phyloP scores from a whole-genome alignment of 1,284 basidiomycete species.

The Chalciporus sp. region DNA sequence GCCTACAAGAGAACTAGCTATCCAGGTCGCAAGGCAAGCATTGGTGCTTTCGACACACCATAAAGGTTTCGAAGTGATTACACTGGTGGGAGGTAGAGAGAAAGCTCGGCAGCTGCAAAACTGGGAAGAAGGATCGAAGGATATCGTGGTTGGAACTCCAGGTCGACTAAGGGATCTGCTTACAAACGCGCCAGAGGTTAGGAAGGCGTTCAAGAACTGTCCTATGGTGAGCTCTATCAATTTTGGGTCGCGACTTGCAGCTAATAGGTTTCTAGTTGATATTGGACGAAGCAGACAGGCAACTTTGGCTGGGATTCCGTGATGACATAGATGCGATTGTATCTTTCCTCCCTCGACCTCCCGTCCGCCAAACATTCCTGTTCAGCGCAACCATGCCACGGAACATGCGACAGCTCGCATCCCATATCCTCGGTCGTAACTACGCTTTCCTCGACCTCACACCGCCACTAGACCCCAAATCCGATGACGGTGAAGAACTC shows the following conservation, averaged over 20 bases:
- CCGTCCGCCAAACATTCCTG: slow-evolving; percentile 86
- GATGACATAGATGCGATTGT: slow-evolving; percentile 85
- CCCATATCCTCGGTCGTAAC: slow-evolving; percentile 50
- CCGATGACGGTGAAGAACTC: slow-evolving; percentile 17
- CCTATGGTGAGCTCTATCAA: slow-evolving; percentile 51
- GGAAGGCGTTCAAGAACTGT: slow-evolving; percentile 54
- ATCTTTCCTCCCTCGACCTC: slow-evolving; percentile 63
- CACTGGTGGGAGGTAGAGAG: slow-evolving; percentile 83
- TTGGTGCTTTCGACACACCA: slow-evolving; percentile 69
- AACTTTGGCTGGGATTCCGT: slow-evolving; percentile 96
- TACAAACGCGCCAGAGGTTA: slow-evolving; percentile 60
- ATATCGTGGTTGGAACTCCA: slow-evolving; percentile 93
- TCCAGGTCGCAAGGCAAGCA: slow-evolving; percentile 91
- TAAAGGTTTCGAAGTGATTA: slow-evolving; percentile 66
- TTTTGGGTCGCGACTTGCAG: neutral
- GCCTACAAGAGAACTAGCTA: slow-evolving; percentile 93
- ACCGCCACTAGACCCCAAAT: slow-evolving; percentile 28
- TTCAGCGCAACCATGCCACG: slow-evolving; percentile 89
- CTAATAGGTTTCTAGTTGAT: slow-evolving; percentile 61
- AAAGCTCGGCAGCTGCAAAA: slow-evolving; percentile 69
- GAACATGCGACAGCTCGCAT: slow-evolving; percentile 65
- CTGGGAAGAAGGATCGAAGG: slow-evolving; percentile 67
- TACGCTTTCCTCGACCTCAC: slow-evolving; percentile 71
- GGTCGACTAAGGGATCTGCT: slow-evolving; percentile 87
- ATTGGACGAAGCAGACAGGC: slow-evolving; percentile 94